phyloP scores from a whole-genome alignment of 805 yeast species.

The Candida cerambycidarum region DNA sequence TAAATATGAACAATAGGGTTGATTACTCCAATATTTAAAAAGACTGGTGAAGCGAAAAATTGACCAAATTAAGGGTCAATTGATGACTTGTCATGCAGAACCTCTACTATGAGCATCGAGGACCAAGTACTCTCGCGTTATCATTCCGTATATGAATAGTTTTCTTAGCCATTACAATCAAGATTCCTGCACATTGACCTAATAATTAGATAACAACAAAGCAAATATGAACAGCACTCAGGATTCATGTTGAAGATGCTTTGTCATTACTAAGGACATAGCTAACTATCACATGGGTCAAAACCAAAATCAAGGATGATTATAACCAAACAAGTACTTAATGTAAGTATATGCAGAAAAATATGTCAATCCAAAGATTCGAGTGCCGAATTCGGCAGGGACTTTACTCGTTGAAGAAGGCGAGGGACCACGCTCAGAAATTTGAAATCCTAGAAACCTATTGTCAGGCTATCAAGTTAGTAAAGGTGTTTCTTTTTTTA shows the following conservation, averaged over 20 bases:
- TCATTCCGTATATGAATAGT: not conserved
- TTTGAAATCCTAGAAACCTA: not conserved
- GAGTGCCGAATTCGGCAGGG: constrained; percentile 1
- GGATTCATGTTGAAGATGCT: too few relatives aligned
- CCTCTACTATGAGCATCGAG: too few relatives aligned
- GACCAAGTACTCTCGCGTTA: too few relatives aligned
- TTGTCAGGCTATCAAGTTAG: not conserved
- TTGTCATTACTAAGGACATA: too few relatives aligned
- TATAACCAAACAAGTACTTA: not conserved
- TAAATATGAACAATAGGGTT: too few relatives aligned
- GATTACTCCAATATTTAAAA: too few relatives aligned
- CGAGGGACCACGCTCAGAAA: not conserved
- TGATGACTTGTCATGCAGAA: not conserved
- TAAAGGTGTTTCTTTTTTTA: not conserved
- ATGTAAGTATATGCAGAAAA: constrained; percentile 4
- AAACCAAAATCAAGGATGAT: too few relatives aligned
- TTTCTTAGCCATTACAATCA: not conserved
- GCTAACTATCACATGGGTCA: too few relatives aligned
- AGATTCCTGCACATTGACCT: not conserved
- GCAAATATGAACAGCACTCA: not conserved
- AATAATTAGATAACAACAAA: not conserved
- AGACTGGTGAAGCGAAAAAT: too few relatives aligned
- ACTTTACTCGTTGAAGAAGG: constrained; percentile 1
- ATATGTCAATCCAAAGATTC: constrained; percentile 3
- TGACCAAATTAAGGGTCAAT: too few relatives aligned